These are phyloP conservation scores for Pyricularia pennisetigena DNA, from an alignment of 2,329 filamentous ascomycete genomes.

Conservation along the genomic window DNA sequence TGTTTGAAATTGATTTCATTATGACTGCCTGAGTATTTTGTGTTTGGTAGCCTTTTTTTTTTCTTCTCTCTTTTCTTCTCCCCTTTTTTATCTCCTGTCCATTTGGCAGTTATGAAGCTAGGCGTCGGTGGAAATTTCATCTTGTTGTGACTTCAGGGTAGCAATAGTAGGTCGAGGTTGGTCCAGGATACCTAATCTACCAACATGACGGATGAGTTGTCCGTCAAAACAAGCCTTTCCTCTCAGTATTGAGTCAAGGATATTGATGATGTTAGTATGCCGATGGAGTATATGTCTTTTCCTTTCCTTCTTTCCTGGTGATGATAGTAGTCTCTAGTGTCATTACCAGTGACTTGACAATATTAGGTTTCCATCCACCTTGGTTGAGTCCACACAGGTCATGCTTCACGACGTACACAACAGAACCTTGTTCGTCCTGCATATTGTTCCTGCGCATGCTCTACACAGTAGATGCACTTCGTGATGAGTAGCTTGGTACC, in stretches of 20 bases:
- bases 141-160: background rate
- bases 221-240: background rate
- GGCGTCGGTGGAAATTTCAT: conserved; percentile 1
- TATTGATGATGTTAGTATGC: background rate
- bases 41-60: background rate
- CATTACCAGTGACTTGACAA: background rate
- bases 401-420: background rate
- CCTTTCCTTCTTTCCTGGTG: background rate
- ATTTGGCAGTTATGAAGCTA: background rate
- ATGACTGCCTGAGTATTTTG: background rate
- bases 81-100: background rate
- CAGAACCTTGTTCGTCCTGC: background rate
- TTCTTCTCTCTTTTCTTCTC: too few relatives aligned
- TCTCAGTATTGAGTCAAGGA: background rate
- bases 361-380: background rate
- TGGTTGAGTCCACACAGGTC: background rate
- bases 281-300: background rate
- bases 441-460: background rate
- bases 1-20: background rate
- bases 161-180: background rate
- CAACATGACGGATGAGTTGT: background rate
- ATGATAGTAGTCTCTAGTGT: background rate
- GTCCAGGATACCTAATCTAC: background rate
- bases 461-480: background rate
- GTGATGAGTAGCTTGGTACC: too few relatives aligned